A percentile compares a stretch with the other conserved stretches of the same genome.
phyloP scores from a whole-genome alignment of 2,329 filamentous ascomycete genomes.

The Aspergillaceae sp. region DNA sequence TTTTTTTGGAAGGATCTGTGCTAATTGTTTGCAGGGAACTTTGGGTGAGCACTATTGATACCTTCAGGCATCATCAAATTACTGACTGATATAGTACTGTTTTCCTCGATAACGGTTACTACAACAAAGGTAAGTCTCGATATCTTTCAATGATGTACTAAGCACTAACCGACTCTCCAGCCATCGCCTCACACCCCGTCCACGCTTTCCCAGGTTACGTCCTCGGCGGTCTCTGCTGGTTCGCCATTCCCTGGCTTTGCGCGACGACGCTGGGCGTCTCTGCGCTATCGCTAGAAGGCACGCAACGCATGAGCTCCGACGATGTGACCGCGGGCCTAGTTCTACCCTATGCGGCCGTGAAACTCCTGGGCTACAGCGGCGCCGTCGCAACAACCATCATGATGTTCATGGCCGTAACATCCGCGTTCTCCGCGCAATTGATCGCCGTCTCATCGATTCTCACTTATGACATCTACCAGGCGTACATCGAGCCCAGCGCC shows the following conservation, averaged over 20 bases:
- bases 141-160: too few relatives aligned
- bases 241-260: conserved; percentile 83
- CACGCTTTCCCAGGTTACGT: conserved; percentile 84
- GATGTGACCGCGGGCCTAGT: conserved; percentile 79
- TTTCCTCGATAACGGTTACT: conserved; percentile 79
- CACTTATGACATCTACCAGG: conserved; percentile 83
- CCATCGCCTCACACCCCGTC: conserved; percentile 77
- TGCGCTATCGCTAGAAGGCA: conserved; percentile 69
- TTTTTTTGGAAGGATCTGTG: not conserved
- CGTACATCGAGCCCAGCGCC: conserved; percentile 71
- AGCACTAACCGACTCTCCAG: conserved; percentile 22
- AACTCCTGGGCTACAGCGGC: conserved; percentile 71
- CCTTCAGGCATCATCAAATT: not conserved
- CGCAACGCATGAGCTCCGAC: conserved; percentile 60
- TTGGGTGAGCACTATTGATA: conserved; percentile 6
- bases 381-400: conserved; percentile 70
- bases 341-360: conserved; percentile 75
- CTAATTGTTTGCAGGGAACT: conserved; percentile 16
- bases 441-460: conserved; percentile 83
- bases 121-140: conserved; percentile 55
- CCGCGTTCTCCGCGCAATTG: conserved; percentile 70
- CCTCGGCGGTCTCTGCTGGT: conserved; percentile 79
- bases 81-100: conserved; percentile 47
- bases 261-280: conserved; percentile 83
- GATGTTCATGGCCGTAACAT: conserved; percentile 85